Evolutionary conservation across 2,329 filamentous ascomycete species (phyloP).

Genomic region (Decorospora gaudefroyi): DNA sequence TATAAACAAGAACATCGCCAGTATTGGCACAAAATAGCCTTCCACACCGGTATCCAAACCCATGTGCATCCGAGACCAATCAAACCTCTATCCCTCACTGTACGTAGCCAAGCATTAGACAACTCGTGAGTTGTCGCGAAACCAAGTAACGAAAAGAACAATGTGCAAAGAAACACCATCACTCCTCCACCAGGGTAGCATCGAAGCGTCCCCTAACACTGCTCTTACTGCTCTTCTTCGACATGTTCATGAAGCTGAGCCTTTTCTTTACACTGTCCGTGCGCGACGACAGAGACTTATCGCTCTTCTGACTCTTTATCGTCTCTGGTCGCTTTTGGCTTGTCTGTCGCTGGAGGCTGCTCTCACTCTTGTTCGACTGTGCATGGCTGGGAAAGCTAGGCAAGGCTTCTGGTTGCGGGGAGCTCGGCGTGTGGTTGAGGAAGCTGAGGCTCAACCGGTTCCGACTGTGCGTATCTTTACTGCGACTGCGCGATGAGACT

Average conservation of each 20-base stretch:
- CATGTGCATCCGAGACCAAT: slow-evolving; percentile 7
- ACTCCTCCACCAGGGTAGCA: slow-evolving; percentile 45
- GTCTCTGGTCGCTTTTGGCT: slow-evolving; percentile 34
- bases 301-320: slow-evolving; percentile 49
- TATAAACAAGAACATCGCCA: slow-evolving; percentile 20
- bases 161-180: slow-evolving; percentile 6
- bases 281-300: slow-evolving; percentile 53
- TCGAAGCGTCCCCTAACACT: slow-evolving; percentile 46
- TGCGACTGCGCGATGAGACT: slow-evolving; percentile 36
- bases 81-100: slow-evolving; percentile 6
- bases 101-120: slow-evolving; percentile 19
- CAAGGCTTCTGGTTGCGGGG: slow-evolving; percentile 39
- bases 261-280: slow-evolving; percentile 69
- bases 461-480: slow-evolving; percentile 36
- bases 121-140: slow-evolving; percentile 12
- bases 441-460: slow-evolving; percentile 41
- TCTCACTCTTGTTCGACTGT: slow-evolving; percentile 24
- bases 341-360: slow-evolving; percentile 20
- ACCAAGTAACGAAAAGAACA: slow-evolving; percentile 6
- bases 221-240: slow-evolving; percentile 67
- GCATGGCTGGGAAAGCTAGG: slow-evolving; percentile 27
- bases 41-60: slow-evolving; percentile 4
- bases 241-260: slow-evolving; percentile 75
- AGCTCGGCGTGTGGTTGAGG: slow-evolving; percentile 29
- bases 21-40: slow-evolving; percentile 8